Conservation (phyloP, 108 stramenopile genomes). For the Nitzschia sp. region DNA sequence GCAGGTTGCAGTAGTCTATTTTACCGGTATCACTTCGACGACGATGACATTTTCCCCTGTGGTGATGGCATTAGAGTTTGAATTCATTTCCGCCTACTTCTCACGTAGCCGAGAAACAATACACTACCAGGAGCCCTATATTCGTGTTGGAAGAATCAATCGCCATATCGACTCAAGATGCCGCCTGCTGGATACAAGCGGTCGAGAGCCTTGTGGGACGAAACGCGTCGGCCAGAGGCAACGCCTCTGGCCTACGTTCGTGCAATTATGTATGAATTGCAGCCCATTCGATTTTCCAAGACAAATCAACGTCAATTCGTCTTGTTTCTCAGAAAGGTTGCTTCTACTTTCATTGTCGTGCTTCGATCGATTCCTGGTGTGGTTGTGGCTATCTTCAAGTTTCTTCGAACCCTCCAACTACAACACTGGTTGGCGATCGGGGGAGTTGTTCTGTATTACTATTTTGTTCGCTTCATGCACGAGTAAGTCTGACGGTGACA, state of each 20-base stretch:
- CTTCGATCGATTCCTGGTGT: slow-evolving; percentile 13
- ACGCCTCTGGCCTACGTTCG: background rate
- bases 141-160: no score
- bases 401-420: background rate
- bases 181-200: slow-evolving; percentile 34
- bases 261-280: slow-evolving; percentile 76
- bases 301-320: background rate
- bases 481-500: slow-evolving; percentile 13
- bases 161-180: no score
- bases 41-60: no score
- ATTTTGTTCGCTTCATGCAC: slow-evolving; percentile 36
- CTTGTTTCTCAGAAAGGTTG: background rate
- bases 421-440: slow-evolving; percentile 27
- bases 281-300: slow-evolving; percentile 64
- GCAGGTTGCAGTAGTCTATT: no score
- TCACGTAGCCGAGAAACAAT: no score
- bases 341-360: background rate
- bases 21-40: no score
- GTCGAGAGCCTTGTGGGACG: slow-evolving; percentile 60
- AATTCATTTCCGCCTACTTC: no score
- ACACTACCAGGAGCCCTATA: no score
- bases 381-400: background rate
- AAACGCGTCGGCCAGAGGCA: slow-evolving; percentile 32
- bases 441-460: slow-evolving; percentile 39
- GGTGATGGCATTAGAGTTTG: no score